Evolutionary conservation across 1,139 yeast species (phyloP).

Genomic region (Zygosaccharomyces pseudobailii): DNA sequence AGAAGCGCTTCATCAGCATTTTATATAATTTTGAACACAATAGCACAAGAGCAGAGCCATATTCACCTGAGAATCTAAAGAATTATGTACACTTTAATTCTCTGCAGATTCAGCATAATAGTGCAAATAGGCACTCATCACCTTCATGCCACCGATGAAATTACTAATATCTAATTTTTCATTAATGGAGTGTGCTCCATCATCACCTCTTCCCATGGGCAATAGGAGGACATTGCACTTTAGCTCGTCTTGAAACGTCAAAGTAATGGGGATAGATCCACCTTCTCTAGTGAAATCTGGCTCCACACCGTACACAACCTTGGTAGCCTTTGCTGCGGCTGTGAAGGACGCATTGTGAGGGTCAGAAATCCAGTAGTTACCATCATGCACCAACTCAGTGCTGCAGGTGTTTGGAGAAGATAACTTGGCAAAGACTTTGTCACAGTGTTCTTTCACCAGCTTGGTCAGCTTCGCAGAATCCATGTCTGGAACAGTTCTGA

Average conservation of each 20-base stretch:
- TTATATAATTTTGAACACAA: neutral
- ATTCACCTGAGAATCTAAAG: neutral
- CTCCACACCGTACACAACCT: constrained; percentile 88
- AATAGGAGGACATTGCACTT: constrained; percentile 80
- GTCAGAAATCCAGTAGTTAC: constrained; percentile 93
- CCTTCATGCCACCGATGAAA: constrained; percentile 90
- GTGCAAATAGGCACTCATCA: constrained; percentile 90
- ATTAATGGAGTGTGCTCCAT: constrained; percentile 97
- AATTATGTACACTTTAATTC: constrained; percentile 14
- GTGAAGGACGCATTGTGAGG: constrained; percentile 90
- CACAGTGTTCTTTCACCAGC: constrained; percentile 67
- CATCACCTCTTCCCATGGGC: constrained; percentile 99
- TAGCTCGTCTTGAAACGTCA: constrained; percentile 82
- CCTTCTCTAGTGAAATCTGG: constrained; percentile 99
- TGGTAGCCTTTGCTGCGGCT: constrained; percentile 92
- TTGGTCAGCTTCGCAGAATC: constrained; percentile 74
- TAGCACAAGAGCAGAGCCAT: neutral
- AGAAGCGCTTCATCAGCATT: neutral
- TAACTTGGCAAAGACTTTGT: constrained; percentile 58
- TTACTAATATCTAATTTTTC: constrained; percentile 87
- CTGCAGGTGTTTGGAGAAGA: constrained; percentile 70
- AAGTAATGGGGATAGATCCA: constrained; percentile 94
- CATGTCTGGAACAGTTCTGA: constrained; percentile 94
- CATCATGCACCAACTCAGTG: constrained; percentile 84
- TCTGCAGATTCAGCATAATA: constrained; percentile 52